Evolutionary conservation across 371 early-diverging fungal genomes (phyloP).

Genomic region (Blastocladiella emersonii): DNA sequence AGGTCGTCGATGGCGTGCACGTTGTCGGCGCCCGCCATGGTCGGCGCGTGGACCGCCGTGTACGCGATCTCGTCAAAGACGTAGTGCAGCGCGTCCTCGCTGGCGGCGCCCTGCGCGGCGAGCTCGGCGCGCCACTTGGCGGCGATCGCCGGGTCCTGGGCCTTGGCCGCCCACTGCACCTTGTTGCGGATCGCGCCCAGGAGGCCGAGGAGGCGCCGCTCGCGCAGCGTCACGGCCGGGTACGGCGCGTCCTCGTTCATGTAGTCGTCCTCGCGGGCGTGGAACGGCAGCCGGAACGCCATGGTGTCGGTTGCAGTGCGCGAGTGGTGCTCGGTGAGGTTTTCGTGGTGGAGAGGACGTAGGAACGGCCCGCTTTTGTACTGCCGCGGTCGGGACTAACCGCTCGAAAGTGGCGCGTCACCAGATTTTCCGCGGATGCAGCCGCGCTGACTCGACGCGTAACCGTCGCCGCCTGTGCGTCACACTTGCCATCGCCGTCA

Average conservation of each 20-base stretch:
- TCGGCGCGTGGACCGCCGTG: slow-evolving; percentile 13
- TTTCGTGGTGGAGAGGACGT: too few relatives aligned
- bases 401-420: too few relatives aligned
- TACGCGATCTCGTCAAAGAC: slow-evolving; percentile 23
- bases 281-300: too few relatives aligned
- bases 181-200: neutral
- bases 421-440: too few relatives aligned
- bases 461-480: too few relatives aligned
- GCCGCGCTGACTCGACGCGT: too few relatives aligned
- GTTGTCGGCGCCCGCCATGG: slow-evolving; percentile 17
- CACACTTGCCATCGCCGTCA: too few relatives aligned
- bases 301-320: too few relatives aligned
- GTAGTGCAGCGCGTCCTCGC: slow-evolving; percentile 4
- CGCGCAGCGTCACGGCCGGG: neutral
- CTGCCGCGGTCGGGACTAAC: too few relatives aligned
- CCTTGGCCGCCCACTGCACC: neutral
- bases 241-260: neutral
- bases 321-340: too few relatives aligned
- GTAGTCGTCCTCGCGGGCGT: neutral
- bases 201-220: neutral
- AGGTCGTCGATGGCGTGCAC: slow-evolving; percentile 23
- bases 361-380: too few relatives aligned
- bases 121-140: neutral
- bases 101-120: neutral
- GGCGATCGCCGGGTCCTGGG: neutral